These are phyloP conservation scores for Suzukiozyma palmioleophila DNA, from an alignment of 1,139 yeast species.

Conservation along the genomic window DNA sequence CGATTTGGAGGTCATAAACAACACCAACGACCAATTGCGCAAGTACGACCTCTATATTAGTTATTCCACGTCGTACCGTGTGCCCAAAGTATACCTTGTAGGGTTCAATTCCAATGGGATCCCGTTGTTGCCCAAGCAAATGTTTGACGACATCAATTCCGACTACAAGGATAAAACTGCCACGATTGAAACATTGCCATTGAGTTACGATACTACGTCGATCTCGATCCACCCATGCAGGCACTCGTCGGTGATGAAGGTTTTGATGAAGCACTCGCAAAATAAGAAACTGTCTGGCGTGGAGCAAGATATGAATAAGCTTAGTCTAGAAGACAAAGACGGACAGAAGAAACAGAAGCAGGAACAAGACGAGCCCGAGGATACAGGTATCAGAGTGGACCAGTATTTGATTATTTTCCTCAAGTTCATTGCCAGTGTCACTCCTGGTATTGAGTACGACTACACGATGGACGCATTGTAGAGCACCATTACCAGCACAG, in stretches of 20 bases:
- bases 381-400: slow-evolving; percentile 66
- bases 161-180: slow-evolving; percentile 96
- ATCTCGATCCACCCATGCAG: slow-evolving; percentile 96
- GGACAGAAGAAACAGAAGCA: slow-evolving; percentile 24
- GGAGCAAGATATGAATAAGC: slow-evolving; percentile 10
- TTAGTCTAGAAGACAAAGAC: slow-evolving; percentile 17
- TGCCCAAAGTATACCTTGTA: slow-evolving; percentile 88
- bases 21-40: slow-evolving; percentile 42
- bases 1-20: slow-evolving; percentile 24
- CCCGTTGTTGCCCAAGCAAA: slow-evolving; percentile 80
- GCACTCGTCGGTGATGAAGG: slow-evolving; percentile 92
- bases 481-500: no score
- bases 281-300: slow-evolving; percentile 17
- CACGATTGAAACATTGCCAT: slow-evolving; percentile 91
- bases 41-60: slow-evolving; percentile 85
- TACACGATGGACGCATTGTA: slow-evolving; percentile 88
- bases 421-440: slow-evolving; percentile 93
- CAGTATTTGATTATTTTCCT: slow-evolving; percentile 85
- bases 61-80: slow-evolving; percentile 91
- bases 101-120: slow-evolving; percentile 83
- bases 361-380: slow-evolving; percentile 32
- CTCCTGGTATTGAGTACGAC: slow-evolving; percentile 96
- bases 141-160: slow-evolving; percentile 90
- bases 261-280: slow-evolving; percentile 59
- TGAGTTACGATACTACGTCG: slow-evolving; percentile 69